Conservation (phyloP, 192 early-diverging fungal species). For the Backusella liffmaniae region DNA sequence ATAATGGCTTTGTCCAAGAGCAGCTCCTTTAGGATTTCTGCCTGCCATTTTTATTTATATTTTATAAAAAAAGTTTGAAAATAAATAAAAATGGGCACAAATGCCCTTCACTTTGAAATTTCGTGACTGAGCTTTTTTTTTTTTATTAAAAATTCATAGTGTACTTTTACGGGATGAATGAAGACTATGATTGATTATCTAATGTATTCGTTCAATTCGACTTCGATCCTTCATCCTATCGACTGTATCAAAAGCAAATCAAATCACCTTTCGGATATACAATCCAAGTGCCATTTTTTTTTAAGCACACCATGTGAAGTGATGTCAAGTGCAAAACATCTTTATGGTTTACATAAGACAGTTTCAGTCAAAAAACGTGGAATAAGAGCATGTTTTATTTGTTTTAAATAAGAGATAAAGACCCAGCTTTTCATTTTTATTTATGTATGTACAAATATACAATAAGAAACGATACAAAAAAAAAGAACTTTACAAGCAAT, state of each 20-base stretch:
- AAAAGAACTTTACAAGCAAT: not conserved
- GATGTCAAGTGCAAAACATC: not conserved
- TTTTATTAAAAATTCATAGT: too few relatives aligned
- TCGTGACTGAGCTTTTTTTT: not conserved
- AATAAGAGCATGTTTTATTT: not conserved
- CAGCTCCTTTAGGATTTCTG: slow-evolving; percentile 22
- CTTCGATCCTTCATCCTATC: not conserved
- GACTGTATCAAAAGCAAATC: not conserved
- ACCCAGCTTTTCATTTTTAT: not conserved
- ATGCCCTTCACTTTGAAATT: not conserved
- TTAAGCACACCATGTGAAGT: not conserved
- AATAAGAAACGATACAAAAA: not conserved
- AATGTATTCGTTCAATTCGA: not conserved
- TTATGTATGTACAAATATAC: not conserved
- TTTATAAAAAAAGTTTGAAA: not conserved
- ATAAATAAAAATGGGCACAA: not conserved
- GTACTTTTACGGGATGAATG: not conserved
- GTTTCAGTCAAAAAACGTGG: not conserved
- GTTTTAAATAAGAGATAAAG: not conserved
- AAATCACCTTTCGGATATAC: not conserved
- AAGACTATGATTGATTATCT: not conserved
- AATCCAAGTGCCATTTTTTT: not conserved
- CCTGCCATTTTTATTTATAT: slow-evolving; percentile 13
- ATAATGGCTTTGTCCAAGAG: slow-evolving; percentile 37
- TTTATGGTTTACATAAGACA: not conserved